Conservation (phyloP, 164 flowering plant genomes). For the Nelumbo lutea region DNA sequence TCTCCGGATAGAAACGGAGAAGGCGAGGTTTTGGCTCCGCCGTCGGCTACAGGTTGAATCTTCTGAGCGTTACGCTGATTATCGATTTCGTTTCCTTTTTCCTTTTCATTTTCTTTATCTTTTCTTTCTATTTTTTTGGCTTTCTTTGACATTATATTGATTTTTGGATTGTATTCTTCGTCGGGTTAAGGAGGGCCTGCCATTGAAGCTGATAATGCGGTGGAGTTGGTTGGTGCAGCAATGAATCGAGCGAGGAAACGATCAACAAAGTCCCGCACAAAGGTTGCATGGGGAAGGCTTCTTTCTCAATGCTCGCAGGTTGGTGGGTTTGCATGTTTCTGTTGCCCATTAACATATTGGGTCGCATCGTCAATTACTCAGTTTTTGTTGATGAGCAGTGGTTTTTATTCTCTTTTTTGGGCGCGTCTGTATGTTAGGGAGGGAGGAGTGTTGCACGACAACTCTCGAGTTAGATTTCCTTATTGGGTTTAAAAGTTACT, state of each 20-base stretch:
- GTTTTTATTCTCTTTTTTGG: too few species aligned
- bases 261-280: slow-evolving; percentile 21
- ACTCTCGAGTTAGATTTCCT: too few species aligned
- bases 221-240: slow-evolving; percentile 19
- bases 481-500: too few species aligned
- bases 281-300: slow-evolving; percentile 75
- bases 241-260: slow-evolving; percentile 31
- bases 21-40: slow-evolving; percentile 28
- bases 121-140: background rate
- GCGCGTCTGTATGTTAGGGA: too few species aligned
- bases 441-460: too few species aligned
- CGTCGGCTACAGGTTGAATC: slow-evolving; percentile 26
- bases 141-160: slow-evolving; percentile 1
- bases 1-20: slow-evolving; percentile 26
- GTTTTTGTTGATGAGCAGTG: too few species aligned
- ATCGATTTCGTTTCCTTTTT: background rate
- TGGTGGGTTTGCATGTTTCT: slow-evolving; percentile 32
- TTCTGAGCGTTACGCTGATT: background rate
- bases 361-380: too few species aligned
- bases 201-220: slow-evolving; percentile 28
- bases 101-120: slow-evolving; percentile 8
- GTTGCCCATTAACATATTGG: background rate
- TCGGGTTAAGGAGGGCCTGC: slow-evolving; percentile 22
- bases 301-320: slow-evolving; percentile 54
- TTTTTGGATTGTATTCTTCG: slow-evolving; percentile 2